Evolutionary conservation across 768 basidiomycete species (phyloP).

Genomic region (Mycena galericulata): DNA sequence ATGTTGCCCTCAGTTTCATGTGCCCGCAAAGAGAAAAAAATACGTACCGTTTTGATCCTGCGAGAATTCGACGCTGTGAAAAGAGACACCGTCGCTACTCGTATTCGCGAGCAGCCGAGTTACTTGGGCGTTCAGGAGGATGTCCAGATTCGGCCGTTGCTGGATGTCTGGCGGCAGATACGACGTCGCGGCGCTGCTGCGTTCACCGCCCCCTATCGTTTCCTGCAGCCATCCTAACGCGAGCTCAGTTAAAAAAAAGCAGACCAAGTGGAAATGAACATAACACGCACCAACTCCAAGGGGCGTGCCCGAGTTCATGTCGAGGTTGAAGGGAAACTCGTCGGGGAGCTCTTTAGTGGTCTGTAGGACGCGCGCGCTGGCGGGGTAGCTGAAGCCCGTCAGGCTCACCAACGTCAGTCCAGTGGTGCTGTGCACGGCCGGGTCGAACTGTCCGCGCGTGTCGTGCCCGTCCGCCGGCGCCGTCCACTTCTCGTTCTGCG

Average conservation of each 20-base stretch:
- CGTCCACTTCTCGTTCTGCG: constrained; percentile 51
- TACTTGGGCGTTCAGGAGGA: constrained; percentile 41
- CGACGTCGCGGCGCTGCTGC: constrained; percentile 47
- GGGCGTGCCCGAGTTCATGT: constrained; percentile 44
- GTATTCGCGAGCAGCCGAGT: constrained; percentile 25
- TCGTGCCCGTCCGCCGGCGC: constrained; percentile 53
- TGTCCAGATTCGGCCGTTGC: constrained; percentile 43
- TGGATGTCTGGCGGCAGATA: constrained; percentile 41
- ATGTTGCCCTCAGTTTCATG: too few relatives aligned
- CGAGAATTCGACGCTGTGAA: constrained; percentile 9
- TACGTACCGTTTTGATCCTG: too few relatives aligned
- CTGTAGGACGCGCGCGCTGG: constrained; percentile 47
- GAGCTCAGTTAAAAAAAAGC: too few relatives aligned
- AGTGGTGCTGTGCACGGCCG: constrained; percentile 48
- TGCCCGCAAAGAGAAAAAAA: too few relatives aligned
- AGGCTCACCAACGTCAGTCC: constrained; percentile 50
- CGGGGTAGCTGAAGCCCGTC: constrained; percentile 44
- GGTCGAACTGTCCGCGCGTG: constrained; percentile 51
- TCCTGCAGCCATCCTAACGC: constrained; percentile 42
- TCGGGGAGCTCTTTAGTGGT: constrained; percentile 44
- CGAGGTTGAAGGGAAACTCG: constrained; percentile 45
- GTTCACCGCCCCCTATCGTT: constrained; percentile 38
- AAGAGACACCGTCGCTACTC: not conserved
- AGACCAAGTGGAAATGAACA: too few relatives aligned
- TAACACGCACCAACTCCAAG: constrained; percentile 48